Conservation (phyloP, 768 basidiomycete genomes). For the Suillus luteus region DNA sequence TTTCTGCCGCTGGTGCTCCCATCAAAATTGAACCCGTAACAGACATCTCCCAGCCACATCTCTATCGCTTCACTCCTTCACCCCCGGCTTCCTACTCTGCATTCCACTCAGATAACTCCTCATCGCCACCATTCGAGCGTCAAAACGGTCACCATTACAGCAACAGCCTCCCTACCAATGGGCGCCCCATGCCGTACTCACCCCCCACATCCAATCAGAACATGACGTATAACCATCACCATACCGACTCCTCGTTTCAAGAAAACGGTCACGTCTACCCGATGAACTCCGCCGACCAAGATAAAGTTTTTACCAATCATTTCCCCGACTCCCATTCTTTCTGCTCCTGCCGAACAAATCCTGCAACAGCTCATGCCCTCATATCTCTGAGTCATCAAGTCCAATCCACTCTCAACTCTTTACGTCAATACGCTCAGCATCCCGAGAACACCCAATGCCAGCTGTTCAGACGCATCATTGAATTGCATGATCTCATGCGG, state of each 20-base stretch:
- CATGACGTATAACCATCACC: slow-evolving; percentile 35
- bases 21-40: slow-evolving; percentile 67
- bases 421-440: slow-evolving; percentile 65
- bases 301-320: slow-evolving; percentile 36
- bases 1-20: slow-evolving; percentile 53
- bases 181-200: slow-evolving; percentile 35
- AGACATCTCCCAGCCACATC: slow-evolving; percentile 50
- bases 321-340: slow-evolving; percentile 37
- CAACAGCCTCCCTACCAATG: slow-evolving; percentile 31
- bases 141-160: slow-evolving; percentile 36
- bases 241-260: slow-evolving; percentile 35
- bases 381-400: slow-evolving; percentile 66
- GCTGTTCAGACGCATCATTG: slow-evolving; percentile 58
- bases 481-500: slow-evolving; percentile 67
- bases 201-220: slow-evolving; percentile 37
- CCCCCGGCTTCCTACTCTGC: slow-evolving; percentile 56
- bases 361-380: slow-evolving; percentile 58
- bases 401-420: slow-evolving; percentile 53
- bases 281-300: slow-evolving; percentile 36
- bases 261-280: slow-evolving; percentile 39
- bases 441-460: slow-evolving; percentile 53
- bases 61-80: slow-evolving; percentile 73
- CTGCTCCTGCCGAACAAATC: slow-evolving; percentile 66
- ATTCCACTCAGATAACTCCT: slow-evolving; percentile 46
- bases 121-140: slow-evolving; percentile 38